Percentiles rank a stretch among this genome's conserved stretches.
Evolutionary conservation across 1,284 basidiomycete genomes (phyloP).

Genomic region (Fomitopsis pinicola): DNA sequence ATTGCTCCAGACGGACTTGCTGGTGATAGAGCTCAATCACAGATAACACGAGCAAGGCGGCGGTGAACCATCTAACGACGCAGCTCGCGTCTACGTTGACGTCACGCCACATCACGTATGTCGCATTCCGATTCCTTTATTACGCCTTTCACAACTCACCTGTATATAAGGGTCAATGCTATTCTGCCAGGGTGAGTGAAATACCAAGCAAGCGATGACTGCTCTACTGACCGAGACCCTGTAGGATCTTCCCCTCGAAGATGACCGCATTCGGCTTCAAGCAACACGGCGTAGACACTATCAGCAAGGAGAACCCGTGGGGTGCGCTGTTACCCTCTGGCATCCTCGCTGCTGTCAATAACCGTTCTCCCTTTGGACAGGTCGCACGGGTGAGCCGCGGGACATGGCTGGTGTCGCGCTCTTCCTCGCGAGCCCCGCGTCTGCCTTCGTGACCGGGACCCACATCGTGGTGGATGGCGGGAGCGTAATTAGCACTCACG

Average conservation of each 20-base stretch:
- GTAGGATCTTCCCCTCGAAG: slow-evolving; percentile 77
- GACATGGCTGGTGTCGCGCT: slow-evolving; percentile 75
- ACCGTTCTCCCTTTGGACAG: slow-evolving; percentile 27
- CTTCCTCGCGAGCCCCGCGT: slow-evolving; percentile 70
- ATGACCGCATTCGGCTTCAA: slow-evolving; percentile 83
- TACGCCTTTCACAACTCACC: neutral
- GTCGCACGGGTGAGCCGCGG: slow-evolving; percentile 61
- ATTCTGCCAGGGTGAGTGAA: slow-evolving; percentile 66
- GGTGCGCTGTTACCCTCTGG: slow-evolving; percentile 34
- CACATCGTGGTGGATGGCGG: slow-evolving; percentile 75
- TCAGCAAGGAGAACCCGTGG: slow-evolving; percentile 54
- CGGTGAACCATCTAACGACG: slow-evolving; percentile 80
- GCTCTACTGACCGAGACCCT: neutral
- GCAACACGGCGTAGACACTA: slow-evolving; percentile 47
- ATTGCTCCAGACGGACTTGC: neutral
- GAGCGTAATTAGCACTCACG: slow-evolving; percentile 10
- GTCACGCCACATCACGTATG: slow-evolving; percentile 60
- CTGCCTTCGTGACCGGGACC: slow-evolving; percentile 70
- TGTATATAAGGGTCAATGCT: slow-evolving; percentile 67
- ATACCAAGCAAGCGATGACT: neutral
- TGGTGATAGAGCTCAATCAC: neutral
- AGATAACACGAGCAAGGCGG: slow-evolving; percentile 82
- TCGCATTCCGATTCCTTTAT: slow-evolving; percentile 5
- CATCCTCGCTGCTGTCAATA: neutral
- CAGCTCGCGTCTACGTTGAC: slow-evolving; percentile 69